Conservation (phyloP, 805 yeast genomes). For the Helenozyma baotianmanensis region DNA sequence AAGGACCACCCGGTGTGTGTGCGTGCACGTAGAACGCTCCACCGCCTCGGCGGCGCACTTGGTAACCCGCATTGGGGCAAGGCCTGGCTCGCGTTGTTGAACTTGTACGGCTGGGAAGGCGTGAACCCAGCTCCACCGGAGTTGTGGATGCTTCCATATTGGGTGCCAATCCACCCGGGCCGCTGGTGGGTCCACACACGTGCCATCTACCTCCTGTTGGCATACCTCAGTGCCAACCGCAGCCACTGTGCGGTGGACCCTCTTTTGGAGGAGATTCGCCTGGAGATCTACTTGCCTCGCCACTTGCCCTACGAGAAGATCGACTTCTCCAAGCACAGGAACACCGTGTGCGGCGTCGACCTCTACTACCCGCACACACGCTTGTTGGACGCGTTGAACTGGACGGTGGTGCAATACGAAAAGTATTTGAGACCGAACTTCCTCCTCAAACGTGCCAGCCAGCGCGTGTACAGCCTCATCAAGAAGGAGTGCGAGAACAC, state of each 20-base stretch:
- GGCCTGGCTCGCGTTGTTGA: slow-evolving; percentile 77
- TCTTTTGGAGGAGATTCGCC: slow-evolving; percentile 59
- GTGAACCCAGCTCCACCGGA: slow-evolving; percentile 99
- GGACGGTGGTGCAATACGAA: slow-evolving; percentile 59
- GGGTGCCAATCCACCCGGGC: slow-evolving; percentile 84
- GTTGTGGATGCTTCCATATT: slow-evolving; percentile 80
- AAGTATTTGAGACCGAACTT: slow-evolving; percentile 70
- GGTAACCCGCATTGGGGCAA: slow-evolving; percentile 98
- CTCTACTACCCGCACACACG: slow-evolving; percentile 88
- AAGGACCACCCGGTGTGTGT: slow-evolving; percentile 71
- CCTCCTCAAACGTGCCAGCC: slow-evolving; percentile 51
- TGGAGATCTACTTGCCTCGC: slow-evolving; percentile 61
- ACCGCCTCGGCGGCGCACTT: slow-evolving; percentile 80
- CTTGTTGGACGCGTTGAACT: slow-evolving; percentile 59
- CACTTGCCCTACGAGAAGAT: slow-evolving; percentile 57
- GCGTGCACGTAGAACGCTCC: slow-evolving; percentile 70
- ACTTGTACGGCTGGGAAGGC: slow-evolving; percentile 90
- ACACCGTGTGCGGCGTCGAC: slow-evolving; percentile 87
- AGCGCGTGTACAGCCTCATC: slow-evolving; percentile 56
- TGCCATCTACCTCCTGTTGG: slow-evolving; percentile 82
- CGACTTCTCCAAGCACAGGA: slow-evolving; percentile 66
- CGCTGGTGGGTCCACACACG: slow-evolving; percentile 99
- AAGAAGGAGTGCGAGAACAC: slow-evolving; percentile 76
- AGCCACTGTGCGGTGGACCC: slow-evolving; percentile 59
- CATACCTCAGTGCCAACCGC: slow-evolving; percentile 64